Base-by-base conservation (phyloP, 164 flowering plant species). In the Tetracentron sinense region DNA sequence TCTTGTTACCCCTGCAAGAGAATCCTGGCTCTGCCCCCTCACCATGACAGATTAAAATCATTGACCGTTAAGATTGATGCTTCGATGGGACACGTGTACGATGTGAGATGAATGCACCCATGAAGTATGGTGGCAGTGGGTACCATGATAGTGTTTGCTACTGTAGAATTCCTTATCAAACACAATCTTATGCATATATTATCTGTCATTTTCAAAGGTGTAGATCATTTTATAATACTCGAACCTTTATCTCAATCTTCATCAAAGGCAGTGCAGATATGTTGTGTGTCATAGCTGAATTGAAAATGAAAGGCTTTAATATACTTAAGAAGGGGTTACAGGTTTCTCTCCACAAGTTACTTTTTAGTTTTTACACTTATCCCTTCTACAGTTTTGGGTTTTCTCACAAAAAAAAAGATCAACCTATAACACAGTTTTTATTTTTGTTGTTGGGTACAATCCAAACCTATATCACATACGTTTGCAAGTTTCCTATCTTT, bases 231-330 rank as follows among this genome's bases (percentile, higher is more conserved):
- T 19, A 23, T 10, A 10, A 7, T 27, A 33, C 25, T 29, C 29
- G n/a, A 64, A 60, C 69, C 56, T 54, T 48, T 63, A 7, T 35
- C 60, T 49, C 60, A 60, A 71, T 71, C 70, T 65, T 71, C 74
- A 55, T 65, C 3, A 65, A 61, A 71, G 74, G 62, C 14, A 47
- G 66, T 61, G 74, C 66, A 35, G 66, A 69, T 69, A 51, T 52
- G 58, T n/a, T n/a, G 15, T 51, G 52, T 50, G 14, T 20, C 50
- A 54, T 55, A 7, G 25, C n/a, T 49, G 11, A 49, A 49, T n/a
- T 26, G 15, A 64, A 30, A 56, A 30, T 47, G 0, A 50, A 20
- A 50, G 8, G 54, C 12, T 8, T 20, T 20, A 49, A n/a, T n/a
- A n/a, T n/a, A n/a, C n/a, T n/a, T 17, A 6, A 19, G 20, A 50